Percentiles rank a stretch among this genome's conserved stretches.
Evolutionary conservation across 2,329 filamentous ascomycete genomes (phyloP).

Genomic region (Chaetomiaceae sp.): DNA sequence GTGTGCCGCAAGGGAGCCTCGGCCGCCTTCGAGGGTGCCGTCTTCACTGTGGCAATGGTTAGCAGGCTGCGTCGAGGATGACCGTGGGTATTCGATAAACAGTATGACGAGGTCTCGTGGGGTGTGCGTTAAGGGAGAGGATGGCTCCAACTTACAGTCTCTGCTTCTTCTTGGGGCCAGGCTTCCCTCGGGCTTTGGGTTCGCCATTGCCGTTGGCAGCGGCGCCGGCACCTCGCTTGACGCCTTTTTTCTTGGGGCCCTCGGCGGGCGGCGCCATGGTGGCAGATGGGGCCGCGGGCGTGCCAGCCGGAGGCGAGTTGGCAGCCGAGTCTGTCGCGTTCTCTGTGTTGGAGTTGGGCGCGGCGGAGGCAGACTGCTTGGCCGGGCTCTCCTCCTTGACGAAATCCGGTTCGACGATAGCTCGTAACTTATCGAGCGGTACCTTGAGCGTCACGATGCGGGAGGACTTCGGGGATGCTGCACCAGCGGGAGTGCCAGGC

Average conservation of each 20-base stretch:
- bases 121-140: slow-evolving; percentile 1
- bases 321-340: slow-evolving; percentile 55
- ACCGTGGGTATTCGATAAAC: neutral
- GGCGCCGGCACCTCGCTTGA: slow-evolving; percentile 61
- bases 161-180: slow-evolving; percentile 94
- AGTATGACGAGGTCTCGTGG: neutral
- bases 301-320: slow-evolving; percentile 51
- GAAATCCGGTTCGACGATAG: slow-evolving; percentile 40
- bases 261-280: slow-evolving; percentile 55
- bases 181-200: slow-evolving; percentile 74
- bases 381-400: slow-evolving; percentile 35
- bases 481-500: slow-evolving; percentile 8
- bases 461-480: slow-evolving; percentile 24
- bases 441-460: slow-evolving; percentile 49
- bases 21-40: slow-evolving; percentile 52
- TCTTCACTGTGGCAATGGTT: slow-evolving; percentile 48
- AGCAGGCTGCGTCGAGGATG: slow-evolving; percentile 21
- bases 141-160: slow-evolving; percentile 64
- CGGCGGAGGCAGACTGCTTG: slow-evolving; percentile 40
- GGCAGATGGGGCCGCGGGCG: slow-evolving; percentile 43
- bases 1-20: slow-evolving; percentile 51
- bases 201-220: slow-evolving; percentile 47
- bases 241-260: slow-evolving; percentile 67
- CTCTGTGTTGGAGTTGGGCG: slow-evolving; percentile 44
- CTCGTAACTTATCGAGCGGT: slow-evolving; percentile 43